Base-by-base conservation (phyloP, 2,329 filamentous ascomycete genomes). In the Boeremia exigua region DNA sequence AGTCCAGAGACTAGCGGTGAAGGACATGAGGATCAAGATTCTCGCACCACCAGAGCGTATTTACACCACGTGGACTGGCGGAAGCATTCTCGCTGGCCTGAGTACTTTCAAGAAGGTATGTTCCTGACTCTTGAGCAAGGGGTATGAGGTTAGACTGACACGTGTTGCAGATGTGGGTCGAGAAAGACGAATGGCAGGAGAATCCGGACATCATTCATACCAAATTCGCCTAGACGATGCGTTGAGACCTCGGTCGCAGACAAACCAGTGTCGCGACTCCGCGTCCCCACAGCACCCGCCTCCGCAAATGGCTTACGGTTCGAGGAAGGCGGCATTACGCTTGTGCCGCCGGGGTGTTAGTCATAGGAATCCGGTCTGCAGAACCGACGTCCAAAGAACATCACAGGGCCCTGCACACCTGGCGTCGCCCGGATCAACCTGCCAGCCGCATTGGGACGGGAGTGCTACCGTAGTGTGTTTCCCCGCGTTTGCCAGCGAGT, bases 11-110 rank as follows among this genome's bases (percentile, higher is more conserved):
- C 81, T 98, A 69, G 95, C 95, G 10, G 92, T 98, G 67, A 97
- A 97, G 82, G 95, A 99, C 76, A 99, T 97, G 94, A 88, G 93
- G 71, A 98, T 99, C 81, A 96, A 97, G 83, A 99, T 99, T 73
- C 96, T 96, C 80, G 95, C 95, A 49, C 95, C 95, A 51, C 94
- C 95, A 6, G 95, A 99, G 82, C 86, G 95, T 65, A 96, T 98
- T 79, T 99, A 98, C 81, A 97, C 92, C 60, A 99, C 95, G 29
- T 99, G 95, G 95, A 98, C 98, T 67, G 95, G 95, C 62, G 95
- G 95, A 52, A 97, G 95, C 76, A 99, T 99, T 78, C 81, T 99
- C 64, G 95, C 95, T 30, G 94, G 95, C 6, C 79, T 99, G 77
- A 98, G 94, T 81, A 99, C 95, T 50, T 99, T 99, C 80, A 89